These are phyloP conservation scores for Exophiala viscosa DNA, from an alignment of 2,329 filamentous ascomycete species.

Conservation along the genomic window DNA sequence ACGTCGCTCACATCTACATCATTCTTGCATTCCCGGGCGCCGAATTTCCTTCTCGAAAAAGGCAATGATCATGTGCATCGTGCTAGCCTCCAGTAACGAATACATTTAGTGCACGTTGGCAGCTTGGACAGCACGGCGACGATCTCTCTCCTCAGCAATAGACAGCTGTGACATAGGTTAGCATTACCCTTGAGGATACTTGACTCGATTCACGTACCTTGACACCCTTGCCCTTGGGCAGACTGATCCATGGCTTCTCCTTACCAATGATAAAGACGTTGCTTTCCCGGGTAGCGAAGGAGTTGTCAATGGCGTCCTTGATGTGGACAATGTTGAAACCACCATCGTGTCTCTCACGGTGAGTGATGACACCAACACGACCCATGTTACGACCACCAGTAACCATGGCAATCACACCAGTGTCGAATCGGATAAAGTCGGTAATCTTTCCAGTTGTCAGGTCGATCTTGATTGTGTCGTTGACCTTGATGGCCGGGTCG, in stretches of 20 bases:
- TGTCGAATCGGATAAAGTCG: slow-evolving; percentile 99
- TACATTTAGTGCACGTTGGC: slow-evolving; percentile 9
- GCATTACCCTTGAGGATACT: no score
- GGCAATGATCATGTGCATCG: neutral
- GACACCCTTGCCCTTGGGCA: slow-evolving; percentile 99
- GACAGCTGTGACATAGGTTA: slow-evolving; percentile 61
- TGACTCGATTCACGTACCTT: slow-evolving; percentile 55
- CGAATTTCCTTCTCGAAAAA: slow-evolving; percentile 5
- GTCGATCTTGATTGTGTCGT: slow-evolving; percentile 99
- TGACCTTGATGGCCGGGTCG: slow-evolving; percentile 97
- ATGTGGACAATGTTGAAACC: slow-evolving; percentile 99
- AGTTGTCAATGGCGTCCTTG: slow-evolving; percentile 99
- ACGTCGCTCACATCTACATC: neutral
- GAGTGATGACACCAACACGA: slow-evolving; percentile 99
- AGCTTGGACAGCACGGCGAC: slow-evolving; percentile 67
- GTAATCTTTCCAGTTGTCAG: slow-evolving; percentile 94
- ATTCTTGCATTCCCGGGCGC: no score
- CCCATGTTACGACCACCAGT: slow-evolving; percentile 99
- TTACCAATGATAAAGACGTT: slow-evolving; percentile 99
- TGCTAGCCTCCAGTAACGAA: neutral
- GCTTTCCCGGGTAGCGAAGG: slow-evolving; percentile 97
- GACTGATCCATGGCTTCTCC: slow-evolving; percentile 98
- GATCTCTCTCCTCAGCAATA: slow-evolving; percentile 98
- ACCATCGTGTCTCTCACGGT: slow-evolving; percentile 99
- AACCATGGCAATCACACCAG: slow-evolving; percentile 94